Base-by-base conservation (phyloP, 176 grass and related monocot genomes). In the Hyparrhenia diplandra region DNA sequence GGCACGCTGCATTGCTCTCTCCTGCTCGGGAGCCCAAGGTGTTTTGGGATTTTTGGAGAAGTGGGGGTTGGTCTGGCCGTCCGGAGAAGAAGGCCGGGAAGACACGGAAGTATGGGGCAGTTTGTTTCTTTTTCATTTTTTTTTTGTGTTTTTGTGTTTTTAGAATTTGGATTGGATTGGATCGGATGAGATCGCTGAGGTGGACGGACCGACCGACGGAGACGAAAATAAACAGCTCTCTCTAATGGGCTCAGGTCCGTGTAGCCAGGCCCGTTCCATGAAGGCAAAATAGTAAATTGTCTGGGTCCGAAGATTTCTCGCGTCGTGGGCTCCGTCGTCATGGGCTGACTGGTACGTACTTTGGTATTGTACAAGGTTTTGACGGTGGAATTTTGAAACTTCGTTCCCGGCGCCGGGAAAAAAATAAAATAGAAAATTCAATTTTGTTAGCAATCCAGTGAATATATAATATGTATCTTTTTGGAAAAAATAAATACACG, bases 141-240 rank as follows among this genome's bases (percentile, higher is more conserved):
- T 49, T 4, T 47, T 17, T 4, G 4, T 59, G 12, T 59, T 55
- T 57, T 10, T 8, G 51, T 57, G 52, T 58, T 58, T 24, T 20
- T 8, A 54, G n/a, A n/a, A n/a, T 17, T 49, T 40, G 37, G 35
- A 36, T 32, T 36, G 11, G 46, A 41, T 41, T 14, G 42, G 55
- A 59, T 25, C 9, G 67, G 83, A 88, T 88, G 30, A 75, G 76
- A 84, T 89, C 82, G 82, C 54, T 63, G 87, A 89, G 82, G 41
- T 89, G 81, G 81, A 79, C 45, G 81, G 81, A 79, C 45, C 17
- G 9, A 37, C 6, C n/a, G 57, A 27, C 10, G 73, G 70, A 73
- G 74, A 72, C 58, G 75, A 72, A 28, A 13, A 14, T 16, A 49
- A 84, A 25, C 29, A 18, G 72, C 62, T 67, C 62, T 58, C 8